Percentiles rank a stretch among this genome's conserved stretches.
Evolutionary conservation across 345 rosid genomes (phyloP).

Genomic region (Barbarea vulgaris): DNA sequence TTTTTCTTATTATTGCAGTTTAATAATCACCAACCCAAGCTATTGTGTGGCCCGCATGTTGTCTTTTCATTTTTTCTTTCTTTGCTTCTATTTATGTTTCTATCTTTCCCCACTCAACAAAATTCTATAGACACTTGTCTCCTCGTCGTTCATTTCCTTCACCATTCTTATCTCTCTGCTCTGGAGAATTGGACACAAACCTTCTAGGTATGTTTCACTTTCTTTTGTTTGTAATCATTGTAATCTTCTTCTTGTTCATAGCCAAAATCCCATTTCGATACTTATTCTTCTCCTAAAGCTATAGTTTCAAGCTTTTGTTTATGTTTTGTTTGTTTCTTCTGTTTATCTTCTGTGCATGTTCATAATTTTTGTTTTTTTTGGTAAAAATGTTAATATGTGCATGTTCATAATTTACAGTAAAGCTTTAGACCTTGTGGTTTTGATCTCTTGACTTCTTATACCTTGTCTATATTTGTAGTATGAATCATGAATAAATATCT

Average conservation of each 20-base stretch:
- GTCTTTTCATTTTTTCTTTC: slow-evolving; percentile 12
- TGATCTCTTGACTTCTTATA: background rate
- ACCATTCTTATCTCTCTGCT: background rate
- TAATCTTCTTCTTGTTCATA: background rate
- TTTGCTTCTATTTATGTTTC: slow-evolving; percentile 28
- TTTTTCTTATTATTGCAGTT: slow-evolving; percentile 6
- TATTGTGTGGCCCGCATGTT: slow-evolving; percentile 43
- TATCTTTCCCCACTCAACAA: slow-evolving; percentile 1
- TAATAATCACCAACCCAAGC: slow-evolving; percentile 30
- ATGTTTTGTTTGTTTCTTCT: background rate
- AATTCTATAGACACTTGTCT: background rate
- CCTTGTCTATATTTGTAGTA: background rate
- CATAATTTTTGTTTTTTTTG: too few species aligned
- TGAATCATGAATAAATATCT: background rate
- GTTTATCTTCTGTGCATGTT: slow-evolving; percentile 14
- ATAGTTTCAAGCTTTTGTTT: background rate
- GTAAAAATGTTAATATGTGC: too few species aligned
- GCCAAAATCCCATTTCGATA: background rate
- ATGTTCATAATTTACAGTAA: background rate
- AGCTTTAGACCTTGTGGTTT: background rate
- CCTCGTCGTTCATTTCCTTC: background rate
- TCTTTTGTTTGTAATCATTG: background rate
- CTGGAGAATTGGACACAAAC: background rate
- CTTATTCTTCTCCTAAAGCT: slow-evolving; percentile 4
- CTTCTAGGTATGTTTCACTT: slow-evolving; percentile 21